Percentiles rank a stretch among this genome's conserved stretches.
phyloP scores from a whole-genome alignment of 2,329 filamentous ascomycete species.

The Ceratocystis diversiconidia region DNA sequence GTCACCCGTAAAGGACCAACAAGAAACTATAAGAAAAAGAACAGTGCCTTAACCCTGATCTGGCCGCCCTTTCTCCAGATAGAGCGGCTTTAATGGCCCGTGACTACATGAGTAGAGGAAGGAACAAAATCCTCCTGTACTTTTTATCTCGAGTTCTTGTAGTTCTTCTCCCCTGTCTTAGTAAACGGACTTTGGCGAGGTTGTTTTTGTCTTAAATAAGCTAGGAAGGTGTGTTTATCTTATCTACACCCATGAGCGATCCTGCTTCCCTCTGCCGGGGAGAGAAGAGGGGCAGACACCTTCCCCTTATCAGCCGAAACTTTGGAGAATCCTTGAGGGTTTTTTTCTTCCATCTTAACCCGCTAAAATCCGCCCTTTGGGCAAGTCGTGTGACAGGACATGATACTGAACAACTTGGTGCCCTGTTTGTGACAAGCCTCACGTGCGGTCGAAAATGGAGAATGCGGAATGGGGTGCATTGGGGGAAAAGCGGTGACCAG shows the following conservation, averaged over 20 bases:
- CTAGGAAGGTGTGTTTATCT: neutral
- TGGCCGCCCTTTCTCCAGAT: neutral
- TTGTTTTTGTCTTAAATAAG: neutral
- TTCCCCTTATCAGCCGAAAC: conserved; percentile 4
- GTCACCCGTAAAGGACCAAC: neutral
- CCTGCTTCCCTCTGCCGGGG: neutral
- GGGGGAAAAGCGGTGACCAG: neutral
- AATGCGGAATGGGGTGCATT: neutral
- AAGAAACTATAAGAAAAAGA: neutral
- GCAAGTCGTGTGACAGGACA: neutral
- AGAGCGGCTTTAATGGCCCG: neutral
- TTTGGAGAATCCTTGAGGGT: neutral
- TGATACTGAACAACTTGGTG: neutral
- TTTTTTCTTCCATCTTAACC: neutral
- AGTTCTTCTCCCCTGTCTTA: neutral
- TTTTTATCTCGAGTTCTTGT: neutral
- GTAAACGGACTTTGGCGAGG: neutral
- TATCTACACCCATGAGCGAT: neutral
- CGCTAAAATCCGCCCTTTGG: neutral
- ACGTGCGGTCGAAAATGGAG: neutral
- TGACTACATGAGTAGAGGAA: neutral
- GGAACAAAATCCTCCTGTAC: neutral
- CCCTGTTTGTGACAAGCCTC: neutral
- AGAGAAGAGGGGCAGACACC: neutral
- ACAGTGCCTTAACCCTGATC: neutral